Evolutionary conservation across 805 yeast genomes (phyloP), one percentile per base, ranked within the genome.

Genomic region (Candida nemodendra): DNA sequence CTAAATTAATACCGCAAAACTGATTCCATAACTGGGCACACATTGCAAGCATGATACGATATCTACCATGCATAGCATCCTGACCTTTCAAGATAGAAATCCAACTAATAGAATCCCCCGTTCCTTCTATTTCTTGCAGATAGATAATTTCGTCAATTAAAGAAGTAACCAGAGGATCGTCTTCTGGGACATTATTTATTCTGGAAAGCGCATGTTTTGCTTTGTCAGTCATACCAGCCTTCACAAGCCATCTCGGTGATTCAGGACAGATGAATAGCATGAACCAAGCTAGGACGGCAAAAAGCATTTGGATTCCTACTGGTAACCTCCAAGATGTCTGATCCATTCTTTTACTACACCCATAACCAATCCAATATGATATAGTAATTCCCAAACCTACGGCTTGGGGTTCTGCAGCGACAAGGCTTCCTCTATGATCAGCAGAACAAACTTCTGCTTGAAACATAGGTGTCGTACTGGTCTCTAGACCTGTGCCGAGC

Each of bases 391-490:
- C 86, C 56, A 78, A 60, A 29, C 83, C 77, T 36, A 79, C 80
- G 18, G 76, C 65, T 69, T 79, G 75, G 52, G 79, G 85, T 69
- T 76, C 79, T 23, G 69, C 44, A 44, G 82, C 81, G 37, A 78
- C 84, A 35, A 80, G 67, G 8, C 69, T 55, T 55, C 85, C 87
- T 57, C 85, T 72, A 34, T 77, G 68, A 35, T 64, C 64, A 61
- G 78, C 72, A 28, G 83, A 82, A 23, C 84, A 69, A 44, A 80
- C 64, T 59, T 81, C 88, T 7, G 86, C 75, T 39, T 79, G 73
- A 56, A 73, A 81, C 29, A 79, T 79, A 21, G 88, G 88, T 24
- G 79, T 83, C 47, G 72, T 81, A 9, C 83, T 68, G 4, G 85
- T 75, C 41, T 82, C 80, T 37, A 79, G 65, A 47, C 87, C 88